These are phyloP conservation scores for Termitomyces sp. DNA, from an alignment of 768 basidiomycete species.

Conservation along the genomic window DNA sequence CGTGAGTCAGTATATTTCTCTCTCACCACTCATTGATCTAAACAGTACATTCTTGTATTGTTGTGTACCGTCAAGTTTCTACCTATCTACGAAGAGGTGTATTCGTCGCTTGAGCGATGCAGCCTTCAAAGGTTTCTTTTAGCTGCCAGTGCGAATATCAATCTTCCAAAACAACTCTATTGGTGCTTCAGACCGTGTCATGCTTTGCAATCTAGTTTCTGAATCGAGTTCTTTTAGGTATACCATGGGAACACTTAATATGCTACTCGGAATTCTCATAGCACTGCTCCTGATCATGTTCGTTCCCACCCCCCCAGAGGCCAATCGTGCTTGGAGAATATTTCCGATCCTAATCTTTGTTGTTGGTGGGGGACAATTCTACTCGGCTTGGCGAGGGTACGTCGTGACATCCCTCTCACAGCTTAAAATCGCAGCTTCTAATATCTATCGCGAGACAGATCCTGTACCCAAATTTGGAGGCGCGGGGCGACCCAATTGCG, in stretches of 20 bases:
- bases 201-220: neutral
- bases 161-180: conserved; percentile 27
- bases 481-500: conserved; percentile 29
- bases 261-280: conserved; percentile 20
- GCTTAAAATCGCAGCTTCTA: neutral
- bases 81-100: conserved; percentile 27
- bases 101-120: conserved; percentile 21
- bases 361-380: conserved; percentile 25
- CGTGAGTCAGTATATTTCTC: conserved; percentile 14
- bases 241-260: conserved; percentile 18
- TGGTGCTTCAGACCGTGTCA: conserved; percentile 18
- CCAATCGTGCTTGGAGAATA: conserved; percentile 25
- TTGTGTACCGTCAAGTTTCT: conserved; percentile 19
- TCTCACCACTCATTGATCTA: neutral
- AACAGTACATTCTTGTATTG: neutral
- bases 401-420: neutral
- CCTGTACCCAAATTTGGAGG: conserved; percentile 28
- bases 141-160: conserved; percentile 26
- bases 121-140: conserved; percentile 28
- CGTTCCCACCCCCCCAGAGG: conserved; percentile 18
- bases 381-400: conserved; percentile 28
- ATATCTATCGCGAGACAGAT: conserved; percentile 12
- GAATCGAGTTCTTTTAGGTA: conserved; percentile 18
- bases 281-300: conserved; percentile 22
- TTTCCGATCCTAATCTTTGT: conserved; percentile 21